Percentiles rank a stretch among this genome's conserved stretches.
phyloP scores from a whole-genome alignment of 1,139 yeast genomes.

The Candida sojae region DNA sequence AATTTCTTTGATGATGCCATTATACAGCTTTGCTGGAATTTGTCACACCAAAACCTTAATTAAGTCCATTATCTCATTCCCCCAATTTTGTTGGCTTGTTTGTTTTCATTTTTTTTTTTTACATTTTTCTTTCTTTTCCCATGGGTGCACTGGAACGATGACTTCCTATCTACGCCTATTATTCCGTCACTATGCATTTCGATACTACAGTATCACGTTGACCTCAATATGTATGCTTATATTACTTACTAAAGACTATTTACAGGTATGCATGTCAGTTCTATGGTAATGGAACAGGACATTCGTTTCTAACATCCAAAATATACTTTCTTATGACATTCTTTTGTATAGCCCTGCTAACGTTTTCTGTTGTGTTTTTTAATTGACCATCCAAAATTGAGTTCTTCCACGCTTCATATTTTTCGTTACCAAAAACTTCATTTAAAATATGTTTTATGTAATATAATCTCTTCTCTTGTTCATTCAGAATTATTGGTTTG shows the following conservation, averaged over 20 bases:
- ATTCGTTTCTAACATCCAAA: conserved; percentile 36
- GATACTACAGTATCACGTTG: too few relatives aligned
- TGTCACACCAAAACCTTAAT: too few relatives aligned
- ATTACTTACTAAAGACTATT: not conserved
- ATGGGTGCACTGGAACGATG: too few relatives aligned
- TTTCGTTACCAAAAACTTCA: conserved; percentile 30
- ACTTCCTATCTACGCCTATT: too few relatives aligned
- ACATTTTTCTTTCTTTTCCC: too few relatives aligned
- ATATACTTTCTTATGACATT: conserved; percentile 45
- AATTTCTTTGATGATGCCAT: not conserved
- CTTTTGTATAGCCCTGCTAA: conserved; percentile 33
- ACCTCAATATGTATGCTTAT: too few relatives aligned
- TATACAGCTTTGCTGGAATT: not conserved
- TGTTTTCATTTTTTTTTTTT: too few relatives aligned
- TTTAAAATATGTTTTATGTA: conserved; percentile 34
- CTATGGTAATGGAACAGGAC: conserved; percentile 28
- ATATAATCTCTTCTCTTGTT: conserved; percentile 28
- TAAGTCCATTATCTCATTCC: too few relatives aligned
- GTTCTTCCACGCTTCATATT: conserved; percentile 24
- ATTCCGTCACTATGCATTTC: too few relatives aligned
- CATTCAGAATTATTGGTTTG: conserved; percentile 16
- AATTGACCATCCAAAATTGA: conserved; percentile 27
- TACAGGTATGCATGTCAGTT: conserved; percentile 2
- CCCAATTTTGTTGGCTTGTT: too few relatives aligned
- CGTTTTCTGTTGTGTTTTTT: conserved; percentile 23